These are phyloP conservation scores for Mycena citricolor DNA, from an alignment of 1,284 basidiomycete species.

Conservation along the genomic window DNA sequence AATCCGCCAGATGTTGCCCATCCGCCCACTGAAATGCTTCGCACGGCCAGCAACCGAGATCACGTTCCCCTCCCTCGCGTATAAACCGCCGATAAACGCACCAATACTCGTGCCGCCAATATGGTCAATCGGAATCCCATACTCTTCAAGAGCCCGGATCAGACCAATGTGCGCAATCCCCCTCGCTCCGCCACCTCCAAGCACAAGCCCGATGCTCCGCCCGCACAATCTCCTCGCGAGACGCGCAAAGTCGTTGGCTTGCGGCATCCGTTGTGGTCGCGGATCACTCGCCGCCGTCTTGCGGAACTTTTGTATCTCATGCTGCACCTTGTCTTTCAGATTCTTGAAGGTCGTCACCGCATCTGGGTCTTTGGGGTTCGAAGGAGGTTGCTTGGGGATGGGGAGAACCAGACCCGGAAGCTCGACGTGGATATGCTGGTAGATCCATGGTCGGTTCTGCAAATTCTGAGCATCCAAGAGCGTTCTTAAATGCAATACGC, in stretches of 20 bases:
- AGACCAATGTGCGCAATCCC: conserved; percentile 93
- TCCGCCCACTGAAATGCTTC: conserved; percentile 89
- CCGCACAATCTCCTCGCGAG: conserved; percentile 91
- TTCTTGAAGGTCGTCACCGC: conserved; percentile 89
- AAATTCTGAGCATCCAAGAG: conserved; percentile 12
- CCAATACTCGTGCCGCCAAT: conserved; percentile 92
- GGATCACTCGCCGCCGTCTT: conserved; percentile 65
- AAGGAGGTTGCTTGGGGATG: conserved; percentile 53
- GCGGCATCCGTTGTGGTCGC: conserved; percentile 73
- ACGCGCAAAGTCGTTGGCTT: conserved; percentile 91
- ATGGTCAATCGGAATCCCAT: conserved; percentile 90
- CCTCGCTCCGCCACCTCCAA: conserved; percentile 95
- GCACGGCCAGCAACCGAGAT: conserved; percentile 84
- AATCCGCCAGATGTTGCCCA: conserved; percentile 95
- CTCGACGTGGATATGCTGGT: conserved; percentile 90
- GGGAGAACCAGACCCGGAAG: conserved; percentile 69
- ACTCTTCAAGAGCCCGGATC: conserved; percentile 89
- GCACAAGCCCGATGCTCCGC: conserved; percentile 89
- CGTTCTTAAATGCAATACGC: conserved; percentile 17
- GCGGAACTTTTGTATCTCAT: conserved; percentile 84
- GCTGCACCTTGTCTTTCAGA: conserved; percentile 89
- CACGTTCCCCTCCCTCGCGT: conserved; percentile 91
- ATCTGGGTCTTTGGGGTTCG: conserved; percentile 74
- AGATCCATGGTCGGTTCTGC: conserved; percentile 91
- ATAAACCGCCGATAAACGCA: conserved; percentile 92